These are phyloP conservation scores for Plasmodium reichenowi DNA, from an alignment of 169 alveolate species.

Conservation along the genomic window DNA sequence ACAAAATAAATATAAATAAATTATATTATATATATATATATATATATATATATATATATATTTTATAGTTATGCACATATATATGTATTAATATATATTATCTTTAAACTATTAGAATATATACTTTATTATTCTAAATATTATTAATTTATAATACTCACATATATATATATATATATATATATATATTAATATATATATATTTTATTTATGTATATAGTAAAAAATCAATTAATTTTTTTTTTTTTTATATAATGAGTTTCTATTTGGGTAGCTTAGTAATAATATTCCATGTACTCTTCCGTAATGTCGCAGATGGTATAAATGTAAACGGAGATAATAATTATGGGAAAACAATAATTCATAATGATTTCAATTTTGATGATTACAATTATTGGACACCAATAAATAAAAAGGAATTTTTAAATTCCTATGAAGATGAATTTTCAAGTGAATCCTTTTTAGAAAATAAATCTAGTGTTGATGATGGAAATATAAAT, in stretches of 20 bases:
- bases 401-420: background rate
- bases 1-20: background rate
- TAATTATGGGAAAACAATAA: background rate
- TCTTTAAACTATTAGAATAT: too few relatives aligned
- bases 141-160: too few relatives aligned
- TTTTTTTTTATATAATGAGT: background rate
- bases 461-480: slow-evolving; percentile 4
- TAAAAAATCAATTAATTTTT: background rate
- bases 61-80: background rate
- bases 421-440: background rate
- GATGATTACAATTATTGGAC: background rate
- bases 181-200: background rate
- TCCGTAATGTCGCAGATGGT: background rate
- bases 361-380: background rate
- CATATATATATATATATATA: too few relatives aligned
- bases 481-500: background rate
- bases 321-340: background rate
- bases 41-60: background rate
- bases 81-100: background rate
- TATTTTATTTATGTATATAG: background rate
- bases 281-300: background rate
- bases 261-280: background rate
- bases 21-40: background rate
- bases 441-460: background rate
- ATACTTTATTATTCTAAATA: too few relatives aligned